A percentile compares a stretch with the other conserved stretches of the same genome.
Conservation (phyloP, 1,139 yeast species). For the Lizanozyma gosingica region DNA sequence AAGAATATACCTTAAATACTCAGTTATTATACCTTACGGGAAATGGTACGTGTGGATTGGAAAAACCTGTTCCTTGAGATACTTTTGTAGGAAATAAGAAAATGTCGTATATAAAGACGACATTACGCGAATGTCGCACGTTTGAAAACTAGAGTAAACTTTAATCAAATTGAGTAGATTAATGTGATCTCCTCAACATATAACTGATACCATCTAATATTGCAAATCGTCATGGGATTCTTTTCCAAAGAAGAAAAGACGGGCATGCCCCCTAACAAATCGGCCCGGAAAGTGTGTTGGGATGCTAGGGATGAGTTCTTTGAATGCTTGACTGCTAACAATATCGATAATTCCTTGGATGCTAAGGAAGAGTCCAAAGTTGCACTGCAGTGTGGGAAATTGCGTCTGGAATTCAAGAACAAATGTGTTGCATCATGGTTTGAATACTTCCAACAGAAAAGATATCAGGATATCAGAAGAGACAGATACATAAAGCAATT, state of each 20-base stretch:
- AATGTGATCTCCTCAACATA: no score
- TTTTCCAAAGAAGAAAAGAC: slow-evolving; percentile 22
- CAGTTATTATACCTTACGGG: no score
- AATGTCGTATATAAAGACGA: no score
- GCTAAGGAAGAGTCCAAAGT: slow-evolving; percentile 26
- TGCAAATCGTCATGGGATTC: slow-evolving; percentile 37
- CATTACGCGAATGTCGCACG: no score
- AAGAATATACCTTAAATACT: no score
- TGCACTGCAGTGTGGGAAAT: slow-evolving; percentile 25
- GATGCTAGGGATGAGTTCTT: slow-evolving; percentile 35
- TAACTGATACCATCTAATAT: no score
- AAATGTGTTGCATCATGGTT: slow-evolving; percentile 39
- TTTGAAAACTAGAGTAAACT: no score
- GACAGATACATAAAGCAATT: slow-evolving; percentile 33
- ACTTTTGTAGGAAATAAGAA: no score
- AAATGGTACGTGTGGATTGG: no score
- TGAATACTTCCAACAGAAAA: slow-evolving; percentile 35
- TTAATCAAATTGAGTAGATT: no score
- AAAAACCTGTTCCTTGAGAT: no score
- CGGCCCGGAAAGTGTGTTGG: slow-evolving; percentile 35
- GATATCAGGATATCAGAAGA: slow-evolving; percentile 34
- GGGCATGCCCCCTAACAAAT: slow-evolving; percentile 31
- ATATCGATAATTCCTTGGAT: slow-evolving; percentile 39
- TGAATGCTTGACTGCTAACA: slow-evolving; percentile 28
- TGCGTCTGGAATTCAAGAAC: slow-evolving; percentile 26